These are phyloP conservation scores for Graphium sp. DNA, from an alignment of 2,329 filamentous ascomycete genomes.

Conservation along the genomic window DNA sequence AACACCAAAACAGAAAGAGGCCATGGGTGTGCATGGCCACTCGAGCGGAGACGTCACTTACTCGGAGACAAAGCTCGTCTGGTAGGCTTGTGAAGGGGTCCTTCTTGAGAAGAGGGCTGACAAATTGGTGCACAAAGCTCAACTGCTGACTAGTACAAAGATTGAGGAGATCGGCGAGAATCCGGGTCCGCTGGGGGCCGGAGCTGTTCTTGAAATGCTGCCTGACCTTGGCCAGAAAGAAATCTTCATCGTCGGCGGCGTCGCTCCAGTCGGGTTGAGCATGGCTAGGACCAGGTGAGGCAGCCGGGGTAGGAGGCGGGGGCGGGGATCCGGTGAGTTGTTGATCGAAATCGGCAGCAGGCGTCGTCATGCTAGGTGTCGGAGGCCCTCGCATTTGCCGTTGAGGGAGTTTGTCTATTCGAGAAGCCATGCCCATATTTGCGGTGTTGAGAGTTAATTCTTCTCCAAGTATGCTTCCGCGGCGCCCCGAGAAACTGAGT, in stretches of 20 bases:
- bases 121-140: conserved; percentile 91
- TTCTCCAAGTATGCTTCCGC: conserved; percentile 39
- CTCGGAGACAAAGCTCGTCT: conserved; percentile 79
- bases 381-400: conserved; percentile 37
- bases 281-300: conserved; percentile 45
- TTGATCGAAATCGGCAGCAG: conserved; percentile 45
- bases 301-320: conserved; percentile 47
- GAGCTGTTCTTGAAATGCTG: conserved; percentile 67
- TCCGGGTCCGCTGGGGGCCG: conserved; percentile 57
- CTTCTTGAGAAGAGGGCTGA: conserved; percentile 85
- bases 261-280: conserved; percentile 57
- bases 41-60: conserved; percentile 27
- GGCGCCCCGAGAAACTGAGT: conserved; percentile 43
- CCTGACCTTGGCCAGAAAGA: conserved; percentile 63
- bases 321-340: conserved; percentile 43
- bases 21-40: background rate
- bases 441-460: conserved; percentile 37
- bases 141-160: conserved; percentile 89
- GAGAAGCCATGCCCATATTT: conserved; percentile 23
- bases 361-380: conserved; percentile 50
- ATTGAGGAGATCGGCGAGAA: conserved; percentile 78
- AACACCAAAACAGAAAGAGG: background rate
- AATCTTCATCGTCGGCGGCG: conserved; percentile 65
- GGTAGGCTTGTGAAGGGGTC: conserved; percentile 88
- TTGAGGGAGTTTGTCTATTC: conserved; percentile 37